Evolutionary conservation across 257 asterid species (phyloP), one percentile per base, ranked within the genome.

Genomic region (Petunia secreta): DNA sequence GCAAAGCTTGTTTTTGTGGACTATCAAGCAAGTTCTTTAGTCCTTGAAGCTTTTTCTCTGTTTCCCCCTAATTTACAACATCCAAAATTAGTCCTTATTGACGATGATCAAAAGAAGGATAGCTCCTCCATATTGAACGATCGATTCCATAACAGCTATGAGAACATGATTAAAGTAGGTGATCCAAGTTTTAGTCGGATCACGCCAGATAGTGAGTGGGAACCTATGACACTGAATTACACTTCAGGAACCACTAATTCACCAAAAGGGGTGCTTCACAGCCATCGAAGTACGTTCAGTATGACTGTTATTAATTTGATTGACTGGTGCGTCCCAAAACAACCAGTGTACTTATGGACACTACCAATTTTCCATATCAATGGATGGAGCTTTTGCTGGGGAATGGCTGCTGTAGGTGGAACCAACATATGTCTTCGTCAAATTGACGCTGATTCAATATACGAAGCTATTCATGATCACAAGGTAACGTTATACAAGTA

Each of bases 241-340:
- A 90, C 91, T 48, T 87, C 91, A 25, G 93, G 93, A 36, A 89
- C 93, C 43, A 89, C 91, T 16, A 81, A 89, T 4, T 65, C 83
- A 2, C 92, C 92, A 3, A 89, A 89, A 60, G 25, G 25, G 25
- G 25, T 25, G 25, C 25, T 25, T 25, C 25, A 25, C 25, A 25
- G 25, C 25, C 25, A 89, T 82, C 90, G 92, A 0, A 80, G 87
- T 41, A 83, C 86, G 0, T 87, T 87, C 80, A 3, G 87, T n/a
- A 44, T 77, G 0, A 44, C 88, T 0, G 7, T 84, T 2, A 55
- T 75, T 55, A 81, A 87, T 0, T 46, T 85, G 50, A 34, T 87
- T 2, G 88, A 85, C 10, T 88, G 91, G 90, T 76, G 84, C 0
- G 85, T 88, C 0, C 86, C 88, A 0, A 74, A 80, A 79, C 85